Conservation (phyloP, 2,329 filamentous ascomycete species). For the Trichoderma endophyticum region DNA sequence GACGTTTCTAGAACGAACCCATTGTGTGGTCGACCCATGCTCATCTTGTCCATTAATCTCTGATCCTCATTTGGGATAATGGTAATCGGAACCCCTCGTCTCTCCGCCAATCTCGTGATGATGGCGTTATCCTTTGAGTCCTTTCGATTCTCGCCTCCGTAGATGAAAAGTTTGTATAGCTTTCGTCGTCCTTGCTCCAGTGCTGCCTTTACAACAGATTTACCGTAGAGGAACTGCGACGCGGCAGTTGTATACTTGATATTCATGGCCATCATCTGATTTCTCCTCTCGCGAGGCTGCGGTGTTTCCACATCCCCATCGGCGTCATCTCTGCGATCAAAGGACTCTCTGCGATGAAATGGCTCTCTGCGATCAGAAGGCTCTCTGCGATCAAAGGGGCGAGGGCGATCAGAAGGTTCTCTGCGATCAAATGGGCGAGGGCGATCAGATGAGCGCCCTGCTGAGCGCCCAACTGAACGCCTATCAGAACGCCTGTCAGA, state of each 20-base stretch:
- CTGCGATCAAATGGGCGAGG: neutral
- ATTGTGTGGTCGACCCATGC: constrained; percentile 80
- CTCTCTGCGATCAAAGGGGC: neutral
- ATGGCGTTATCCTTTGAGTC: constrained; percentile 44
- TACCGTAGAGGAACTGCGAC: constrained; percentile 88
- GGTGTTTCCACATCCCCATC: constrained; percentile 11
- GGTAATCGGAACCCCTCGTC: constrained; percentile 52
- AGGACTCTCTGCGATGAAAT: neutral
- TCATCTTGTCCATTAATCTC: constrained; percentile 77
- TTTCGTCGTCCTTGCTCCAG: constrained; percentile 64
- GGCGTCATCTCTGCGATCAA: neutral
- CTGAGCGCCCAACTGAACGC: neutral
- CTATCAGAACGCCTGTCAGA: neutral
- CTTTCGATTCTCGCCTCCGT: constrained; percentile 55
- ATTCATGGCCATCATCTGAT: constrained; percentile 37
- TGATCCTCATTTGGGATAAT: constrained; percentile 60
- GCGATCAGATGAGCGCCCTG: neutral
- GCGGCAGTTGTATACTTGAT: constrained; percentile 71
- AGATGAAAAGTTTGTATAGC: constrained; percentile 81
- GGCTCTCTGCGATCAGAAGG: neutral
- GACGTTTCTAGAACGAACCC: constrained; percentile 85
- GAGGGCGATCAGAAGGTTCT: neutral
- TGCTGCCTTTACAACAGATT: constrained; percentile 75
- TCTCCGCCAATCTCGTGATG: constrained; percentile 46
- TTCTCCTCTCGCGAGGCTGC: constrained; percentile 24